These are phyloP conservation scores for Dioscorea dumetorum DNA, from an alignment of 106 monocot genomes.

Conservation along the genomic window DNA sequence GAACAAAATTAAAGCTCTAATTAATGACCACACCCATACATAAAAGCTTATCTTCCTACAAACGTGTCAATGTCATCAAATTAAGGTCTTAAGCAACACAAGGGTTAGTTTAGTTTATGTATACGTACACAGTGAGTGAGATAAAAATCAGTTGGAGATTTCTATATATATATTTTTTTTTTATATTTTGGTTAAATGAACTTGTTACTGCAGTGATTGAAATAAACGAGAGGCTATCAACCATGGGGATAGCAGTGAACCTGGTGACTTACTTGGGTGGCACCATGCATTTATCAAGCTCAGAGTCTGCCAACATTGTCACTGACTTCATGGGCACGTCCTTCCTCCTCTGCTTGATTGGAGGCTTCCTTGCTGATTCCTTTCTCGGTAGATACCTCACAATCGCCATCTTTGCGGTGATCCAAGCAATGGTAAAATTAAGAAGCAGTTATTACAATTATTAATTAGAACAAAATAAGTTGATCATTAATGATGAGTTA, in stretches of 20 bases:
- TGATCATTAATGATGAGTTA: no score
- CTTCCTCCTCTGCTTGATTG: conserved; percentile 65
- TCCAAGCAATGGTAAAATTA: conserved; percentile 47
- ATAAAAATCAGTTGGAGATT: no score
- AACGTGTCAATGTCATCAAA: background rate
- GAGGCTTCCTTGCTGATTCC: conserved; percentile 73
- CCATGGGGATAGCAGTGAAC: conserved; percentile 82
- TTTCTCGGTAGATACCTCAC: conserved; percentile 68
- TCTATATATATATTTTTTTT: no score
- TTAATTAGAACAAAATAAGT: no score
- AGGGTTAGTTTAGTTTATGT: no score
- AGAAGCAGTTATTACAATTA: background rate
- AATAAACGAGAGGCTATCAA: conserved; percentile 64
- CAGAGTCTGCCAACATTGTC: conserved; percentile 65
- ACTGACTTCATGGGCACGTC: conserved; percentile 80
- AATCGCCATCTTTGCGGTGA: conserved; percentile 50
- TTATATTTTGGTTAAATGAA: background rate
- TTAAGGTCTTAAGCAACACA: no score
- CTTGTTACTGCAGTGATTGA: conserved; percentile 35
- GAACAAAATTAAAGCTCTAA: no score
- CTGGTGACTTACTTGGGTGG: conserved; percentile 61
- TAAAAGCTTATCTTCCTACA: background rate
- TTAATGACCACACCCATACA: background rate
- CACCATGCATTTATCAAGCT: conserved; percentile 69
- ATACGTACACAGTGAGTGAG: no score